Evolutionary conservation across 257 asterid genomes (phyloP).

Genomic region (Cinchona pubescens): DNA sequence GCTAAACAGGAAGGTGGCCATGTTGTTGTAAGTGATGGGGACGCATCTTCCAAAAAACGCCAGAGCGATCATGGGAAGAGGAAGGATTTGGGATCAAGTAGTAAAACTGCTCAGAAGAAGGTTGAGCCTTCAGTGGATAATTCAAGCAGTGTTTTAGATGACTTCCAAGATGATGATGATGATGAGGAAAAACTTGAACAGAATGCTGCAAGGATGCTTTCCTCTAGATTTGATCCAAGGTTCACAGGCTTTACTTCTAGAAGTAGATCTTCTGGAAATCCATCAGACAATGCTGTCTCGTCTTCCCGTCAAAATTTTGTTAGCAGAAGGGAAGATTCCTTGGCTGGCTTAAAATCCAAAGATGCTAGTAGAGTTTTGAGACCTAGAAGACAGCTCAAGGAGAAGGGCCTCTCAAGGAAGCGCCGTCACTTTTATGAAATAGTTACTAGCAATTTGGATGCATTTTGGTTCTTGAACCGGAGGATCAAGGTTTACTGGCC

Average conservation of each 20-base stretch:
- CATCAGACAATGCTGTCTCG: conserved; percentile 43
- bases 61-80: conserved; percentile 48
- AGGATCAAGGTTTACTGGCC: conserved; percentile 94
- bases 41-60: conserved; percentile 35
- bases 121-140: conserved; percentile 46
- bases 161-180: conserved; percentile 65
- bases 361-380: conserved; percentile 62
- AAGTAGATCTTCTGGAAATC: conserved; percentile 44
- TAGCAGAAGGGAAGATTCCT: conserved; percentile 42
- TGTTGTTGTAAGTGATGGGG: conserved; percentile 38
- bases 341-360: conserved; percentile 50
- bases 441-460: conserved; percentile 57
- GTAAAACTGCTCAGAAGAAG: conserved; percentile 38
- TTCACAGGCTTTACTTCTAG: conserved; percentile 79
- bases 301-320: conserved; percentile 38
- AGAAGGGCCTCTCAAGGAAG: conserved; percentile 59
- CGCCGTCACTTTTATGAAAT: conserved; percentile 95
- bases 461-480: conserved; percentile 63
- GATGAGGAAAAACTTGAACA: conserved; percentile 95
- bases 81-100: conserved; percentile 36
- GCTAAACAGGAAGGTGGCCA: conserved; percentile 33
- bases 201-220: conserved; percentile 98
- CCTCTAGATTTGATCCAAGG: conserved; percentile 93
- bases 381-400: conserved; percentile 64
- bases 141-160: conserved; percentile 39